Percentiles rank a stretch among this genome's conserved stretches.
Evolutionary conservation across 805 yeast genomes (phyloP).

Genomic region (Millerozyma miso): DNA sequence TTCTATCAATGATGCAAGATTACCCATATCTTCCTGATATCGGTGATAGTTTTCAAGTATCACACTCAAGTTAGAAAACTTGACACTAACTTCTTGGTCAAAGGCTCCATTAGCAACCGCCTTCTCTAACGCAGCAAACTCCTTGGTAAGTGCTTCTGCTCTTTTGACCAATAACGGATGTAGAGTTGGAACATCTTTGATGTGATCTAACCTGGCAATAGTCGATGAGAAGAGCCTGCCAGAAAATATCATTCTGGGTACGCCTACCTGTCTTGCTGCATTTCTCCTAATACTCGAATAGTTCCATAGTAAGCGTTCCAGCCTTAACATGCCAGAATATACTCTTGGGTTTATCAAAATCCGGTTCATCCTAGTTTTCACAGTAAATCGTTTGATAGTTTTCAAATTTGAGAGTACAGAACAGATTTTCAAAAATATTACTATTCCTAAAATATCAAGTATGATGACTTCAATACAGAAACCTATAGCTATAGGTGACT

Average conservation of each 20-base stretch:
- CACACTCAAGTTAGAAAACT: slow-evolving; percentile 27
- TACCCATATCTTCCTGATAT: slow-evolving; percentile 23
- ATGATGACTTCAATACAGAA: slow-evolving; percentile 8
- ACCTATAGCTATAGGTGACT: slow-evolving; percentile 38
- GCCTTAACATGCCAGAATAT: no score
- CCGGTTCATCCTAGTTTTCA: background rate
- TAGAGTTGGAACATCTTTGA: slow-evolving; percentile 18
- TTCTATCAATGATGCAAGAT: slow-evolving; percentile 21
- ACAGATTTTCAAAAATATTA: no score
- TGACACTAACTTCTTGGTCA: slow-evolving; percentile 29
- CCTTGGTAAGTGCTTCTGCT: slow-evolving; percentile 28
- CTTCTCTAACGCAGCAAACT: slow-evolving; percentile 24
- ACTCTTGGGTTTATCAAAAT: no score
- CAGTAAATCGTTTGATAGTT: no score
- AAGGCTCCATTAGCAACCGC: slow-evolving; percentile 25
- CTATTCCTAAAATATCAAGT: no score
- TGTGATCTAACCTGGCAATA: background rate
- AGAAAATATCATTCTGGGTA: no score
- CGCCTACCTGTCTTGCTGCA: no score
- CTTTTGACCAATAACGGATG: slow-evolving; percentile 39
- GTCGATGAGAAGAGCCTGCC: background rate
- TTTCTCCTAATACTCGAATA: no score
- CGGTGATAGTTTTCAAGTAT: slow-evolving; percentile 28
- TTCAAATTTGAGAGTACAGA: no score
- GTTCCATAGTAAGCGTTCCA: no score